Evolutionary conservation across 257 asterid species (phyloP).

Genomic region (Anisodus acutangulus): DNA sequence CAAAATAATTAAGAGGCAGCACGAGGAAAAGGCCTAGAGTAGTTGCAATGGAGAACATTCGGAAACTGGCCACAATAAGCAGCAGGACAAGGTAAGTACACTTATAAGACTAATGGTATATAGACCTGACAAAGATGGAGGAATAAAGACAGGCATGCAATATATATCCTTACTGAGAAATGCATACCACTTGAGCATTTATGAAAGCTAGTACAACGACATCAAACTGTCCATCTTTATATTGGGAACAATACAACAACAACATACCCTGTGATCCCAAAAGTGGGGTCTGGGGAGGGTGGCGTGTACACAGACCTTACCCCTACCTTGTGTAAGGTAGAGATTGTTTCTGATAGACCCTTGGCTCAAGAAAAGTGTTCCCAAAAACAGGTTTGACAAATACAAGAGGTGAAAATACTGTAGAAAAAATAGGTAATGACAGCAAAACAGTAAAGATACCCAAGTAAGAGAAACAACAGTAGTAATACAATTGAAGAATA

Average conservation of each 20-base stretch:
- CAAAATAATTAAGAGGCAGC: slow-evolving; percentile 43
- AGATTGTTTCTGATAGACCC: too few species aligned
- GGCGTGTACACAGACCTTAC: too few species aligned
- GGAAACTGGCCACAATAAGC: slow-evolving; percentile 34
- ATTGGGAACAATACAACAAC: neutral
- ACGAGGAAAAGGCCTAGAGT: slow-evolving; percentile 40
- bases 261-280: too few species aligned
- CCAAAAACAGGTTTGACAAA: too few species aligned
- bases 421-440: too few species aligned
- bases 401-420: too few species aligned
- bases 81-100: slow-evolving; percentile 14
- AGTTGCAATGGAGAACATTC: slow-evolving; percentile 36
- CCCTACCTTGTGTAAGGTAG: too few species aligned
- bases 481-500: too few species aligned
- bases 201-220: neutral
- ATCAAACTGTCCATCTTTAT: neutral
- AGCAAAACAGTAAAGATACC: too few species aligned
- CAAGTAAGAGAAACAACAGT: too few species aligned
- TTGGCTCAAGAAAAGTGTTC: too few species aligned
- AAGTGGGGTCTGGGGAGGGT: too few species aligned
- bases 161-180: neutral
- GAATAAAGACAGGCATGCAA: neutral
- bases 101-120: neutral
- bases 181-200: neutral
- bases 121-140: neutral